Evolutionary conservation across 2,329 filamentous ascomycete species (phyloP), one percentile per base, ranked within the genome.

Genomic region (Paraconiothyrium sp.): DNA sequence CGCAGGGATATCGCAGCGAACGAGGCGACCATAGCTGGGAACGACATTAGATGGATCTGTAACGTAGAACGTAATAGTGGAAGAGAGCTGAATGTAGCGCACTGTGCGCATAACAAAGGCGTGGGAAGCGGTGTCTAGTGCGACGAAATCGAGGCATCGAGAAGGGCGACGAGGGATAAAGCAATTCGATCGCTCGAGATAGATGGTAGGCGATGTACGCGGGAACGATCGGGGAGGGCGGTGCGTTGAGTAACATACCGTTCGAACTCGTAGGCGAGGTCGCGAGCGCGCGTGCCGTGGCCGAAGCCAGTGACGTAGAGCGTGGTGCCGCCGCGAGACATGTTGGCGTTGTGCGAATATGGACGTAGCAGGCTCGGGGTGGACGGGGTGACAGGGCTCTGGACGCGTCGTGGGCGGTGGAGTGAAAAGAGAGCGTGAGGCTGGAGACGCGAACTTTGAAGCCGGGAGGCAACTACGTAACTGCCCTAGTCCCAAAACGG

Each of bases 181-280:
- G 49, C 62, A 55, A 51, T 62, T 67, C 8, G 20, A 22, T 35
- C 9, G 41, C 30, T 22, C 61, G 66, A 56, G 62, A 57, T 58
- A 46, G 62, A 59, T 22, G 66, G 44, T 27, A 60, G 59, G 60
- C 49, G 68, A 66, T 61, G 66, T 68, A 67, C 67, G 72, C 62
- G 72, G 73, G 64, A 71, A 69, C 73, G 75, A 70, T 75, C 64
- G 71, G 37, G 74, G 39, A 57, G 62, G 64, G 73, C 73, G 76
- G 77, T 73, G 73, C 76, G 77, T 64, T 84, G 83, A 84, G 82
- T 86, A 87, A 97, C 94, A 89, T 97, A 97, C 93, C 94, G 93
- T 94, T 98, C 94, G 92, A 98, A 98, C 88, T 98, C 94, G 92
- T 97, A 97, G 86, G 94, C 93, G 82, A 98, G 92, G 87, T 99